A percentile compares a stretch with the other conserved stretches of the same genome.
Evolutionary conservation across 306 rosid species (phyloP).

Genomic region (Fragaria ananassa): DNA sequence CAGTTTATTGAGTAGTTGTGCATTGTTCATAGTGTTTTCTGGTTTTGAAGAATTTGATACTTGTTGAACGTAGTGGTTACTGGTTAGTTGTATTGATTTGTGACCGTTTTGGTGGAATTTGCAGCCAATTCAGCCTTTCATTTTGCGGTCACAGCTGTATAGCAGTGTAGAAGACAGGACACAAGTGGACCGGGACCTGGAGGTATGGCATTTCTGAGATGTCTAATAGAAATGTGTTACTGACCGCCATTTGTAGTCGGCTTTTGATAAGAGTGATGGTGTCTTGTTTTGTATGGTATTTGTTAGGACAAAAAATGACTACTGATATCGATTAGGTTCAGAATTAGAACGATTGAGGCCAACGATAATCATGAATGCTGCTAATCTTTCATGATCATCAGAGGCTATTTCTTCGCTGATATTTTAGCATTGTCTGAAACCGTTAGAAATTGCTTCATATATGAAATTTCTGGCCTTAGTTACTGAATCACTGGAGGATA

Average conservation of each 20-base stretch:
- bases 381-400: not conserved
- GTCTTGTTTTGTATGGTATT: not conserved
- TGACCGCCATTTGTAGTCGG: not conserved
- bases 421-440: not conserved
- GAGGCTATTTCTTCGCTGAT: not conserved
- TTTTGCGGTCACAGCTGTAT: conserved; percentile 83
- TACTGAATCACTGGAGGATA: not conserved
- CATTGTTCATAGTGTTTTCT: not conserved
- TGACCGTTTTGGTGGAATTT: conserved; percentile 23
- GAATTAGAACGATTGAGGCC: not conserved
- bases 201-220: conserved; percentile 41
- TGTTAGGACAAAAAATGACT: not conserved
- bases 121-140: conserved; percentile 73
- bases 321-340: not conserved
- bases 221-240: not conserved
- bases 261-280: not conserved
- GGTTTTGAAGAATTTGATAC: not conserved
- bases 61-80: not conserved
- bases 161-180: conserved; percentile 88
- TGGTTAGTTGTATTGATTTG: not conserved
- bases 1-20: conserved; percentile 2
- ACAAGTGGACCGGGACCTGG: conserved; percentile 83
- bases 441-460: not conserved
- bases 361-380: not conserved
- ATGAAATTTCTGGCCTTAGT: not conserved